A percentile compares a stretch with the other conserved stretches of the same genome.
Evolutionary conservation across 768 basidiomycete species (phyloP).

Genomic region (Porphyrellus cyaneotinctus): DNA sequence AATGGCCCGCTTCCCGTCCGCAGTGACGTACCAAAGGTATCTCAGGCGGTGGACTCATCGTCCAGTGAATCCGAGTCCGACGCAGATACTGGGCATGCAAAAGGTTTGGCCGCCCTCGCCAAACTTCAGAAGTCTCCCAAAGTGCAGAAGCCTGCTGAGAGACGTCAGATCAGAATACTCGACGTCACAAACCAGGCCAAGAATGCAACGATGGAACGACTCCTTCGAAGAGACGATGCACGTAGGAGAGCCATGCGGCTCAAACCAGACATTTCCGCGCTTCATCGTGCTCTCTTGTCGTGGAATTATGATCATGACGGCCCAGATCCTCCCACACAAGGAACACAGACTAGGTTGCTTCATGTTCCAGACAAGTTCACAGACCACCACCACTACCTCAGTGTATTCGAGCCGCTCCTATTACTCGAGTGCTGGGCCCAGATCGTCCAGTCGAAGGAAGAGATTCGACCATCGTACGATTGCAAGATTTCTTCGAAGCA

Average conservation of each 20-base stretch:
- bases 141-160: constrained; percentile 52
- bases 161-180: constrained; percentile 61
- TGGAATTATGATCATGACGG: constrained; percentile 81
- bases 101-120: constrained; percentile 50
- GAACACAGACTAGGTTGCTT: constrained; percentile 29
- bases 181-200: constrained; percentile 45
- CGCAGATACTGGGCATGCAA: constrained; percentile 39
- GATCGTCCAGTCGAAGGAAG: constrained; percentile 72
- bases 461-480: constrained; percentile 47
- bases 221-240: constrained; percentile 56
- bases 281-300: constrained; percentile 74
- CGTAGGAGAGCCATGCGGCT: constrained; percentile 62
- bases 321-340: constrained; percentile 54
- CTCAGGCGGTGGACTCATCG: constrained; percentile 24
- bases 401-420: constrained; percentile 79
- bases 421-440: constrained; percentile 91
- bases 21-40: constrained; percentile 4
- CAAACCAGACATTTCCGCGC: constrained; percentile 74
- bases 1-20: constrained; percentile 28
- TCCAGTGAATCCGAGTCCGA: constrained; percentile 49
- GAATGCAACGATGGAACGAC: constrained; percentile 46
- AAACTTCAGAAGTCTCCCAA: constrained; percentile 60
- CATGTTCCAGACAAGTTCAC: constrained; percentile 64
- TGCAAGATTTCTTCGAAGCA: constrained; percentile 66
- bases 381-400: constrained; percentile 62